Evolutionary conservation across 2,329 filamentous ascomycete genomes (phyloP), one percentile per base, ranked within the genome.

Genomic region (Periglandula ipomoeae): DNA sequence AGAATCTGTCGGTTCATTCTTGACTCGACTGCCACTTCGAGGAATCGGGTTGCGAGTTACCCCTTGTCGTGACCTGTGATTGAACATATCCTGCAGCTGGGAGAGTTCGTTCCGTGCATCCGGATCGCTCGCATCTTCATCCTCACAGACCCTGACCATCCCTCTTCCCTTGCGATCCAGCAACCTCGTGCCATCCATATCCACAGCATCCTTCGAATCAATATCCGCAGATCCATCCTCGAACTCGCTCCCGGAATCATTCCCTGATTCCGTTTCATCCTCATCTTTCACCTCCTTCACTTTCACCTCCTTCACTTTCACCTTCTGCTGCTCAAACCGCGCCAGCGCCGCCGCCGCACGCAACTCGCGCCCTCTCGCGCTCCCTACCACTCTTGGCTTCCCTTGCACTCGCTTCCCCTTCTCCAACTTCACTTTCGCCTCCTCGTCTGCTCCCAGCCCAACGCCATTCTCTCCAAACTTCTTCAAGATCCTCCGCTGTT

Each of bases 271-370:
- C 34, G 64, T 66, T 35, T 61, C 58, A 1, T 61, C 54, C 24
- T 40, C 22, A 9, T 23, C n/a, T 24, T 11, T 55, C 50, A 40
- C 26, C n/a, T 42, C 46, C 10, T 20, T 15, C 20, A 17, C 45
- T 26, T 23, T 22, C 30, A 15, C n/a, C 7, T 44, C 41, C 23
- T 54, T 52, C 17, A 60, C 58, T 19, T 69, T 65, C 47, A 71
- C 67, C 49, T 72, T 76, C 41, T 75, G 65, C 59, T 76, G 65
- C 38, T 80, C 84, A 50, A 91, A 88, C 11, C 87, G 73, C 13
- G 85, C 85, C 55, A 91, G 63, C 1, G 87, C 87, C 2, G 87
- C 87, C 5, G 85, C 85, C 2, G 86, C 87, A 49, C 87, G 71
- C 10, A 93, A 69, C 45, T 91, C 87, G 51, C 87, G 73, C 0